Base-by-base conservation (phyloP, 345 rosid genomes). In the Eucalyptus albens region DNA sequence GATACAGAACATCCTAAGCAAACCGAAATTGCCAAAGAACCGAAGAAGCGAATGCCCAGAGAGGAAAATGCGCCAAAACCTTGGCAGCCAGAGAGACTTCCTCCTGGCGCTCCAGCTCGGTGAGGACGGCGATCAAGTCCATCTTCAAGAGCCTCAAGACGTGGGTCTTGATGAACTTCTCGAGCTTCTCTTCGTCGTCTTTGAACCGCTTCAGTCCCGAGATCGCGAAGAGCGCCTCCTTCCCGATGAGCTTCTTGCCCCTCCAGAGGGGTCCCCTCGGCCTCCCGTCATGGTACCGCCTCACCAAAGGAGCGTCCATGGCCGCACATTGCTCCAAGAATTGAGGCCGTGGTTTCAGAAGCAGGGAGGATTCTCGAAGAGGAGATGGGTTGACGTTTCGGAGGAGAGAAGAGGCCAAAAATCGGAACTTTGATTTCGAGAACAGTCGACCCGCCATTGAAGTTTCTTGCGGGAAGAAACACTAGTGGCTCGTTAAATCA, bases 241-340 rank as follows among this genome's bases (percentile, higher is more conserved):
- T 97, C 6, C 99, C 97, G 45, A 96, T 96, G 59, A 96, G 92
- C 87, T 97, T 97, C 95, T 96, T 97, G 55, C 99, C 98, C 91
- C 96, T 95, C 99, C 99, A 97, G 10, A 96, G 98, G 88, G 98
- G 95, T 27, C 99, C 99, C 67, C 99, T 97, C 15, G 99, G 99
- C 91, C 99, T 95, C 82, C 99, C 99, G 72, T 97, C 99, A 59
- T 95, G 99, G 92, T 92, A 95, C 88, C 89, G 95, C 91, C 92
- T 88, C 67, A 67, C 42, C 89, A 93, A 96, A 45, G 90, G 67
- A 37, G 86, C 55, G 60, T 89, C 90, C 50, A 90, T 90, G 88
- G 53, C 65, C 29, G 42, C 27, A 89, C 44, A 47, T 12, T 80
- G 88, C 86, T 81, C 53, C 40, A 44, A 72, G 44, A 87, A 47